Percentiles rank a stretch among this genome's conserved stretches.
These are phyloP conservation scores for Phytophthora aleatoria DNA, from an alignment of 352 stramenopile genomes.

Conservation along the genomic window DNA sequence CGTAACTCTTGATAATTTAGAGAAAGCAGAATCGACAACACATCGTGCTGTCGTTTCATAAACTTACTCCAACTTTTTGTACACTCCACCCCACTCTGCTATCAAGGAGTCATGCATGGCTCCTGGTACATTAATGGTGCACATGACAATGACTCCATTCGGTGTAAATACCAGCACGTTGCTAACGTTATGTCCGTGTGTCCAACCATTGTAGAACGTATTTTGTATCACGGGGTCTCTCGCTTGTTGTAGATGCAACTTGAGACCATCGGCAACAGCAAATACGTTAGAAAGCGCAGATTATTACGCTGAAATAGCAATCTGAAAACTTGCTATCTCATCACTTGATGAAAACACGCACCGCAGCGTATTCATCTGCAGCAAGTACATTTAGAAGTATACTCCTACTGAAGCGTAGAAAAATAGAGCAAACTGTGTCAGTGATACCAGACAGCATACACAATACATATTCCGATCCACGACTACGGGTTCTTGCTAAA, in stretches of 20 bases:
- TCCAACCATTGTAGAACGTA: constrained; percentile 48
- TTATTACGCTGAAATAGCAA: background rate
- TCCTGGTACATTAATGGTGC: constrained; percentile 32
- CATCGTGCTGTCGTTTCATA: background rate
- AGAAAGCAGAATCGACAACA: background rate
- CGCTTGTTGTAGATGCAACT: constrained; percentile 27
- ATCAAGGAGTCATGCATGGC: constrained; percentile 34
- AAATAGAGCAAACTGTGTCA: background rate
- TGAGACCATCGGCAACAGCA: constrained; percentile 35
- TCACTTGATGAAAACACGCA: background rate
- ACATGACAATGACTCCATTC: constrained; percentile 7
- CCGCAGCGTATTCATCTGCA: background rate
- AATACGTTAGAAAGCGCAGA: background rate
- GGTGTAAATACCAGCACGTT: constrained; percentile 34
- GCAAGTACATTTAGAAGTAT: background rate
- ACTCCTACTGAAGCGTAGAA: background rate
- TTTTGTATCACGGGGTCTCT: constrained; percentile 22
- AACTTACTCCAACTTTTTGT: background rate
- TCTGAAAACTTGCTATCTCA: background rate
- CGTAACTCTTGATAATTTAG: background rate
- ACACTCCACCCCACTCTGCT: constrained; percentile 4
- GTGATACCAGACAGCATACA: background rate
- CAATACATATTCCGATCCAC: background rate
- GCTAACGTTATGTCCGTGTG: constrained; percentile 37
- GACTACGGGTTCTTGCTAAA: background rate